Conservation (phyloP, 2,329 filamentous ascomycete species). For the Venturia effusa region DNA sequence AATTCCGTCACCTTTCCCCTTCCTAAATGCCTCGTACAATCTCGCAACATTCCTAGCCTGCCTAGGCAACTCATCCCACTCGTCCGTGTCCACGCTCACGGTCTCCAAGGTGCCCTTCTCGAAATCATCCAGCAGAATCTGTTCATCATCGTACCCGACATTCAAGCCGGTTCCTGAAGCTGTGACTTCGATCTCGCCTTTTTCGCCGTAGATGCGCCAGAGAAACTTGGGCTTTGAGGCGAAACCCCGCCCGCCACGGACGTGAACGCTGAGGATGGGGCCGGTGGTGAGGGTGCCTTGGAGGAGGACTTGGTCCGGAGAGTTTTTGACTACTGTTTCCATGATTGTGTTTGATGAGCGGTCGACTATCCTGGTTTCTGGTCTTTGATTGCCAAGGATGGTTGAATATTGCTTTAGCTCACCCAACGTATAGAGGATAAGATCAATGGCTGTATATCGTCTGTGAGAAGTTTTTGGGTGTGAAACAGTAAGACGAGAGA, state of each 20-base stretch:
- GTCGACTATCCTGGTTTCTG: constrained; percentile 23
- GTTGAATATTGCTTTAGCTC: constrained; percentile 31
- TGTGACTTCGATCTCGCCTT: constrained; percentile 30
- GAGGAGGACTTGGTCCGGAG: constrained; percentile 35
- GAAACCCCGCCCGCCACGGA: constrained; percentile 40
- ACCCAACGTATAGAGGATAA: constrained; percentile 36
- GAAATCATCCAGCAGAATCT: constrained; percentile 36
- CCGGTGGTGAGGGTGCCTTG: constrained; percentile 29
- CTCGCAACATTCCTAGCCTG: constrained; percentile 40
- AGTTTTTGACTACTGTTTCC: constrained; percentile 27
- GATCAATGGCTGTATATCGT: constrained; percentile 28
- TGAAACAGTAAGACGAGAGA: too few relatives aligned
- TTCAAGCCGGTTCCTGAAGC: constrained; percentile 23
- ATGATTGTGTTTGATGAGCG: constrained; percentile 20
- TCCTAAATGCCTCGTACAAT: constrained; percentile 47
- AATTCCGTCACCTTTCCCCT: constrained; percentile 13
- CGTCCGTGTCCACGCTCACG: constrained; percentile 25
- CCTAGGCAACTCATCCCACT: constrained; percentile 36
- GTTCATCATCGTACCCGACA: constrained; percentile 15
- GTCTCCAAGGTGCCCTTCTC: constrained; percentile 34
- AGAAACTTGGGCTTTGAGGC: constrained; percentile 33
- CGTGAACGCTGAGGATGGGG: constrained; percentile 34
- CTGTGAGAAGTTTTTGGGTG: background rate
- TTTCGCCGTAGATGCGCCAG: constrained; percentile 41
- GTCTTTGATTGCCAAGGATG: constrained; percentile 31